Percentiles rank a stretch among this genome's conserved stretches.
These are phyloP conservation scores for Zizania latifolia DNA, from an alignment of 176 grass and related monocot species.

Conservation along the genomic window DNA sequence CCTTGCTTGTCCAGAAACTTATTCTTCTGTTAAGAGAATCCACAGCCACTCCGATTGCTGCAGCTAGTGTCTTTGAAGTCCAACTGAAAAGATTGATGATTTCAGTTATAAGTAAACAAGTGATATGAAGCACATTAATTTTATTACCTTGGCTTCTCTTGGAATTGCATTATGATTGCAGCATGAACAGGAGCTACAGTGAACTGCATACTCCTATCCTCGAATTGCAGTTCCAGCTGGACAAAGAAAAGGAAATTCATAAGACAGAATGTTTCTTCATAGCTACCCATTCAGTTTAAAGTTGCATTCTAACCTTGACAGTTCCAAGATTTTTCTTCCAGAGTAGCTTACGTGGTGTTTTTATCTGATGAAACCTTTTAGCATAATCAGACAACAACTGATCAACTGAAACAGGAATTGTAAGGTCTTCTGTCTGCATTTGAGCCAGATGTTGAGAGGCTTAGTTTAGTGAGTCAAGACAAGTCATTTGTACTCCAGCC, in stretches of 20 bases:
- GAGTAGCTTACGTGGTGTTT: slow-evolving; percentile 84
- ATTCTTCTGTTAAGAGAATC: slow-evolving; percentile 90
- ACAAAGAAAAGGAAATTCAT: slow-evolving; percentile 5
- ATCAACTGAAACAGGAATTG: slow-evolving; percentile 69
- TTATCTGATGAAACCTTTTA: slow-evolving; percentile 93
- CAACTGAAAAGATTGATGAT: slow-evolving; percentile 50
- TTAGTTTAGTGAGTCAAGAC: slow-evolving; percentile 23
- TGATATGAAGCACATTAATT: slow-evolving; percentile 17
- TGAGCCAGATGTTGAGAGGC: not conserved
- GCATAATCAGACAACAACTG: slow-evolving; percentile 81
- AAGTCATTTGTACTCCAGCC: not conserved
- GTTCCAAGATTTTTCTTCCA: slow-evolving; percentile 99
- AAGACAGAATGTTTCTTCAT: not conserved
- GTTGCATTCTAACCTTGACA: slow-evolving; percentile 66
- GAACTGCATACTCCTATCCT: slow-evolving; percentile 80
- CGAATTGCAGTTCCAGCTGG: slow-evolving; percentile 94
- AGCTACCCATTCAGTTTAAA: slow-evolving; percentile 1
- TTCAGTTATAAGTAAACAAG: slow-evolving; percentile 15
- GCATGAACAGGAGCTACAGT: slow-evolving; percentile 91
- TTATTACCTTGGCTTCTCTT: slow-evolving; percentile 73
- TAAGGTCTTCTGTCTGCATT: slow-evolving; percentile 76
- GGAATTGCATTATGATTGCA: slow-evolving; percentile 94
- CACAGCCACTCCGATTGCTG: slow-evolving; percentile 65
- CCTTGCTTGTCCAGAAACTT: slow-evolving; percentile 98
- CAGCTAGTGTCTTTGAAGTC: slow-evolving; percentile 87